Base-by-base conservation (phyloP, 2,329 filamentous ascomycete species). In the Xylariaceae sp. region DNA sequence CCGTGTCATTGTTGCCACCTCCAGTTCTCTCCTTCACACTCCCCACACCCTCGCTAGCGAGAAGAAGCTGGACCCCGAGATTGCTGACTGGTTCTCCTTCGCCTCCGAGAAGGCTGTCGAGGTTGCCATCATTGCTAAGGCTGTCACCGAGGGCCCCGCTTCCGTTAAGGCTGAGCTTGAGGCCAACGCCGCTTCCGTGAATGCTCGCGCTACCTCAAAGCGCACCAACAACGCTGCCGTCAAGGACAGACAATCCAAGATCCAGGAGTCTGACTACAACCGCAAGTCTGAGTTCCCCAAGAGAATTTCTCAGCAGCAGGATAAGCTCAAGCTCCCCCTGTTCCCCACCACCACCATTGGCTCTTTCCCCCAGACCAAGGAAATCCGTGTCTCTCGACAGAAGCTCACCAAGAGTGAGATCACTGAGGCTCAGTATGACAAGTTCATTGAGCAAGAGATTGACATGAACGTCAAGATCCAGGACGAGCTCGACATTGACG, bases 291-390 rank as follows among this genome's bases (percentile, higher is more conserved):
- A 84, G 63, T 99, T 99, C 86, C 80, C 90, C 50, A 75, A 75
- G 64, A 89, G 94, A 76, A 94, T 96, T 67, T 80, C 85, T 59
- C 83, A 90, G 74, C 94, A 99, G 81, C 88, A 93, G 81, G 86
- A 88, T 77, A 87, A 90, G 77, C 89, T 99, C 70, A 92, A 89
- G 71, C 89, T 99, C 56, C 94, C 94, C 64, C 81, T 93, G 62
- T 99, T 99, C 89, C 94, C 94, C 60, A 99, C 94, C 71, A 99
- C 94, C 73, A 99, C 94, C 73, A 99, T 99, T 64, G 94, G 94
- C 65, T 97, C 93, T 52, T 99, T 99, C 89, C 94, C 94, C 65
- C 94, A 99, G 83, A 99, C 94, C 74, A 92, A 93, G 83, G 90
- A 97, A 76, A 99, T 99, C 78, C 91, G 94, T 78, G 79, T 95